Base-by-base conservation (phyloP, 495 filamentous ascomycete genomes). In the Penicillium steckii region DNA sequence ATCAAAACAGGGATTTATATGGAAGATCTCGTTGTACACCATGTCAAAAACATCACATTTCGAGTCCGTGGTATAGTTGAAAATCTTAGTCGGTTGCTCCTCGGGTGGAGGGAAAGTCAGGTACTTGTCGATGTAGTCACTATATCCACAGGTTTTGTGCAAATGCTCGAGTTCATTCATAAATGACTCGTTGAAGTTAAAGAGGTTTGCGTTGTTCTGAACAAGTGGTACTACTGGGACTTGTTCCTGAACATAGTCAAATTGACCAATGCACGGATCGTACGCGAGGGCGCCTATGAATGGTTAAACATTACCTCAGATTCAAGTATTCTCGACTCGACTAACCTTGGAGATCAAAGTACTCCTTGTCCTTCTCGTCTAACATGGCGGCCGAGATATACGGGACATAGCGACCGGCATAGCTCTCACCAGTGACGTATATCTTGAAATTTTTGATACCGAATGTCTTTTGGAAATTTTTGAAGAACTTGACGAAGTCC, bases 401-500 rank as follows among this genome's bases (percentile, higher is more conserved):
- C 0, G 80, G 77, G 5, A 83, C 79, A 51, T 80, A 83, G 38
- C 71, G 67, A 9, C 78, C 79, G 15, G 74, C 78, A 64, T 84
- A 86, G 47, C 73, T 79, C 59, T 86, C 83, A 8, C 84, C 84
- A 2, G 83, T 79, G 43, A 86, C 72, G 48, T 78, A 85, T 42
- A 86, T 76, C 64, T 82, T 84, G 63, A 71, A 78, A 47, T 79
- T 79, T 53, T 84, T 76, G 50, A 86, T 75, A 4, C 76, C 79
- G 50, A 86, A 87, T 1, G 71, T 76, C 40, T 82, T 65, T 18
- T 84, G 65, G 55, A 82, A 86, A 64, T 85, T 86, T 71, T 81
- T 81, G 64, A 77, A 86, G 68, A 85, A 86, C 46, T 79, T 78
- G 5, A 82, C 47, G 60, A 87, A 87, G 42, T 86, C 76, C 50